Conservation (phyloP, 371 early-diverging fungal species). For the Mucor circinelloides region DNA sequence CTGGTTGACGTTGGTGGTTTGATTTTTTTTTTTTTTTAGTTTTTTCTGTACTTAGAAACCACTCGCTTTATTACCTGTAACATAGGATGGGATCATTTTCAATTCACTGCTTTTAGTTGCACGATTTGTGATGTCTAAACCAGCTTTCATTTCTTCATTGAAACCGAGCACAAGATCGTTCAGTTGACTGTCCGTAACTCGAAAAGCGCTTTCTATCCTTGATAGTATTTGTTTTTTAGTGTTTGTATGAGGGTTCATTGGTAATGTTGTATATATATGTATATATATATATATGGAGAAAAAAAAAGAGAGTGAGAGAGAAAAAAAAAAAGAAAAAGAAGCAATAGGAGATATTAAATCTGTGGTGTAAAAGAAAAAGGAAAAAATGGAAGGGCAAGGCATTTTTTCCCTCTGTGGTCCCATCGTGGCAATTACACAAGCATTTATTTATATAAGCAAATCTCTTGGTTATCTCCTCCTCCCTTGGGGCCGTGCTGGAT, state of each 20-base stretch:
- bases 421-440: not conserved
- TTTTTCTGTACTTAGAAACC: too few species aligned
- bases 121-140: constrained; percentile 26
- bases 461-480: not conserved
- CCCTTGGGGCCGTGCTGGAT: not conserved
- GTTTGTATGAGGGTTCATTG: not conserved
- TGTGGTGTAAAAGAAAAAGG: not conserved
- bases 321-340: not conserved
- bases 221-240: constrained; percentile 30
- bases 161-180: constrained; percentile 25
- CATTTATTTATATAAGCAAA: constrained; percentile 1
- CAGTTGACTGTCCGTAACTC: constrained; percentile 32
- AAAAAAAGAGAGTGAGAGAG: not conserved
- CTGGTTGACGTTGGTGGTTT: too few species aligned
- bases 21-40: too few species aligned
- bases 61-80: constrained; percentile 34
- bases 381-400: not conserved
- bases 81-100: constrained; percentile 54
- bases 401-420: not conserved
- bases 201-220: constrained; percentile 32
- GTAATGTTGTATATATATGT: not conserved
- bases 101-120: constrained; percentile 27
- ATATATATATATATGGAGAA: too few species aligned
- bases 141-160: constrained; percentile 50
- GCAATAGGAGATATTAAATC: not conserved